Evolutionary conservation across 768 basidiomycete species (phyloP).

Genomic region (Termitomyces sp.): DNA sequence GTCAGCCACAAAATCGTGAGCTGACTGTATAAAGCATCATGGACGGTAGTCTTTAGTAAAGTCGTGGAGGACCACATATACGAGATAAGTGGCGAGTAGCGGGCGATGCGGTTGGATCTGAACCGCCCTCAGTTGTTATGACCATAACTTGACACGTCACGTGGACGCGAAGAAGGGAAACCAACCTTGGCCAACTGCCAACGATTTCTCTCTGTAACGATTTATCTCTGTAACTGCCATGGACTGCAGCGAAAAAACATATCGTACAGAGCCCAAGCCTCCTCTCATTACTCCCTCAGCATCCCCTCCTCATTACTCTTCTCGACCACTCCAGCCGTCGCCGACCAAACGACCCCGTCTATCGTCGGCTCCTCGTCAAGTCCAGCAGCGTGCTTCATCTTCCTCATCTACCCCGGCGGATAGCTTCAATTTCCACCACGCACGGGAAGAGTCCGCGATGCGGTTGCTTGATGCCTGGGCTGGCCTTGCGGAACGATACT

Average conservation of each 20-base stretch:
- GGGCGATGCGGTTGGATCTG: too few species aligned
- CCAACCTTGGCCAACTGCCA: too few species aligned
- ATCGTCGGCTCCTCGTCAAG: constrained; percentile 39
- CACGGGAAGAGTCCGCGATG: constrained; percentile 52
- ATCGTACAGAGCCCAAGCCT: constrained; percentile 13
- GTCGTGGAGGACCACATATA: too few species aligned
- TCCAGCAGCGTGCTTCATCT: constrained; percentile 30
- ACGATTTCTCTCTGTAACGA: too few species aligned
- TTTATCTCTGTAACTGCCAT: neutral
- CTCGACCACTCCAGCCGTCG: constrained; percentile 28
- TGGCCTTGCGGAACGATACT: constrained; percentile 65
- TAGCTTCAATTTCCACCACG: constrained; percentile 44
- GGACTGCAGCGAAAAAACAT: neutral
- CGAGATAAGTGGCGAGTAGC: too few species aligned
- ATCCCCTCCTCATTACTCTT: constrained; percentile 39
- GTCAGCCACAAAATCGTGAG: too few species aligned
- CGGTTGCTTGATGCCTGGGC: constrained; percentile 65
- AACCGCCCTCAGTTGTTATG: too few species aligned
- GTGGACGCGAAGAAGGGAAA: too few species aligned
- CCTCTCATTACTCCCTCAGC: constrained; percentile 50
- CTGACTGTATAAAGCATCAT: too few species aligned
- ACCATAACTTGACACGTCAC: neutral
- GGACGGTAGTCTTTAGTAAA: too few species aligned
- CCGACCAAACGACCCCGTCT: constrained; percentile 50
- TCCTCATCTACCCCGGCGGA: constrained; percentile 15